Conservation (phyloP, 306 rosid genomes). For the Inga laurina region DNA sequence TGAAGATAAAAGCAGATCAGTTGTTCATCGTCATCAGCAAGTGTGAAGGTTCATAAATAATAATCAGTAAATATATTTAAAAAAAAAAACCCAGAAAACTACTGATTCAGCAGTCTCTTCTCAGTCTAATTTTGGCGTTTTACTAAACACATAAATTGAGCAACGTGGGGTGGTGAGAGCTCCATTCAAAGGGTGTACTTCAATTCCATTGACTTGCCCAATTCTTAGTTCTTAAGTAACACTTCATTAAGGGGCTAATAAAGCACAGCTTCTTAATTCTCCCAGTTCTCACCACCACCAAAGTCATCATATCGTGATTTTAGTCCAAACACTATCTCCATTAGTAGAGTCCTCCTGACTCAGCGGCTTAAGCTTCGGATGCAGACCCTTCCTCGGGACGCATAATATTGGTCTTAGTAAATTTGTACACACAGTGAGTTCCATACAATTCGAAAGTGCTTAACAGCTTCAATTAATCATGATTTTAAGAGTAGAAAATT, state of each 20-base stretch:
- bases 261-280: conserved; percentile 21
- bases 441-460: conserved; percentile 32
- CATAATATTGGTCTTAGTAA: conserved; percentile 36
- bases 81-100: conserved; percentile 31
- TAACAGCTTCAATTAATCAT: conserved; percentile 11
- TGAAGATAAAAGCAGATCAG: conserved; percentile 41
- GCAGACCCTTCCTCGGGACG: conserved; percentile 34
- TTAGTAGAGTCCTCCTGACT: conserved; percentile 36
- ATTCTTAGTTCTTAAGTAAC: conserved; percentile 27
- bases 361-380: conserved; percentile 57
- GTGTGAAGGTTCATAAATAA: conserved; percentile 27
- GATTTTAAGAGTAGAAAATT: conserved; percentile 13
- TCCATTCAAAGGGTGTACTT: conserved; percentile 22
- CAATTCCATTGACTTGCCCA: conserved; percentile 30
- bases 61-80: conserved; percentile 10
- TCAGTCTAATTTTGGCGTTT: conserved; percentile 58
- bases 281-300: conserved; percentile 20
- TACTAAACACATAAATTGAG: conserved; percentile 27
- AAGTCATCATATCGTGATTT: conserved; percentile 36
- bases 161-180: conserved; percentile 30
- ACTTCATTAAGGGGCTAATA: neutral
- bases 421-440: conserved; percentile 36
- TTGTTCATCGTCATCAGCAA: conserved; percentile 42
- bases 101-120: conserved; percentile 48
- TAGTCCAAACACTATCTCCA: conserved; percentile 32